Base-by-base conservation (phyloP, 768 basidiomycete species). In the Tylopilus sp. region DNA sequence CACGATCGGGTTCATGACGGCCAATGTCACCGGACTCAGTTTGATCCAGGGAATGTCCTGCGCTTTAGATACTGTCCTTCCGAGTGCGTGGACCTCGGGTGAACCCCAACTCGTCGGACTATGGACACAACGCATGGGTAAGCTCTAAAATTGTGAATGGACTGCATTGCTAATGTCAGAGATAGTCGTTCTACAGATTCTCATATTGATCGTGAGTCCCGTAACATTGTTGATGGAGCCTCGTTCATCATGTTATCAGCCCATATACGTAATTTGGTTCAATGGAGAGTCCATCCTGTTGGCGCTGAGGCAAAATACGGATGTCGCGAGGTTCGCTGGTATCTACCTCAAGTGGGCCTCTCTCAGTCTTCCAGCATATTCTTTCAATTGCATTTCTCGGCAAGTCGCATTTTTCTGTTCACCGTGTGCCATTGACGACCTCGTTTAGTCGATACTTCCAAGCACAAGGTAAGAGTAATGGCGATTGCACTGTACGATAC, bases 31-130 rank as follows among this genome's bases (percentile, higher is more conserved):
- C 31, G 67, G 67, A 23, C 55, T 73, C 35, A 88, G 87, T 56
- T 83, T 95, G 48, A 76, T 94, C 13, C 87, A 88, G 58, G 92
- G 93, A 6, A 83, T 95, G 58, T 74, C 83, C 20, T 87, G 86
- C 52, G 86, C 91, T 0, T 80, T 99, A 28, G 97, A 99, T 65
- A 95, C 95, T 0, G 79, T 99, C 63, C 80, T 98, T 2, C 95
- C 97, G 0, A 82, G 90, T 38, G 94, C 95, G 10, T 99, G 90
- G 93, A 95, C 97, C 0, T 93, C 91, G 3, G 64, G 80, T 3
- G 82, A 90, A 22, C 95, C 95, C 0, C 74, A 85, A 5, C 75
- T 91, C 0, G 92, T 98, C 12, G 94, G 94, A 4, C 75, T 95
- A 2, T 95, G 93, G 94, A 73, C 87, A 12, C 91, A 95, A 65